Conservation (phyloP, 257 asterid species). For the Solanum infundibuliforme region DNA sequence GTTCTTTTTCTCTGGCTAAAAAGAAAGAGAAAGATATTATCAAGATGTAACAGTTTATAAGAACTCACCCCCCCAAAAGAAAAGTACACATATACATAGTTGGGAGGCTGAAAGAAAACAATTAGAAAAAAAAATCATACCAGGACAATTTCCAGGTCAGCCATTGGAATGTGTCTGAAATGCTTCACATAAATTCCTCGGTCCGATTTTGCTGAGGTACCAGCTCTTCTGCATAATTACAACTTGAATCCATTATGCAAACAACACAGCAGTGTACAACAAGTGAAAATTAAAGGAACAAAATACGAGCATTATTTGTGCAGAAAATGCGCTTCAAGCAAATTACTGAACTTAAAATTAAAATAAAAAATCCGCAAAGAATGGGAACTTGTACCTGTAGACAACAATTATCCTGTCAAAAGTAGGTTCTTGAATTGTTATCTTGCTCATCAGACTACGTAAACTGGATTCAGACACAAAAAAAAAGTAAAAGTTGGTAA, state of each 20-base stretch:
- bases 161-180: conserved; percentile 95
- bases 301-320: neutral
- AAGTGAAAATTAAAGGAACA: neutral
- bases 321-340: neutral
- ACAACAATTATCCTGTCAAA: conserved; percentile 95
- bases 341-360: neutral
- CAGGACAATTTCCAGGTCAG: conserved; percentile 97
- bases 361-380: neutral
- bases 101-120: neutral
- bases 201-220: conserved; percentile 44
- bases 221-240: conserved; percentile 58
- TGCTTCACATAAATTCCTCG: conserved; percentile 93
- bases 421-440: conserved; percentile 92
- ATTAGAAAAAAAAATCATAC: conserved; percentile 29
- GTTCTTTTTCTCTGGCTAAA: conserved; percentile 90
- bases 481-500: neutral
- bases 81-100: neutral
- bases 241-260: neutral
- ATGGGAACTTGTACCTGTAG: conserved; percentile 57
- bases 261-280: neutral
- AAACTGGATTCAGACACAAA: conserved; percentile 38
- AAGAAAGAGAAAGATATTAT: conserved; percentile 3
- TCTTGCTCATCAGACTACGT: conserved; percentile 50
- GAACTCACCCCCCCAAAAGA: neutral
- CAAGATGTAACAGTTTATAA: neutral